A percentile compares a stretch with the other conserved stretches of the same genome.
Conservation (phyloP, 2,329 filamentous ascomycete species). For the Pestalotiopsis sp. region DNA sequence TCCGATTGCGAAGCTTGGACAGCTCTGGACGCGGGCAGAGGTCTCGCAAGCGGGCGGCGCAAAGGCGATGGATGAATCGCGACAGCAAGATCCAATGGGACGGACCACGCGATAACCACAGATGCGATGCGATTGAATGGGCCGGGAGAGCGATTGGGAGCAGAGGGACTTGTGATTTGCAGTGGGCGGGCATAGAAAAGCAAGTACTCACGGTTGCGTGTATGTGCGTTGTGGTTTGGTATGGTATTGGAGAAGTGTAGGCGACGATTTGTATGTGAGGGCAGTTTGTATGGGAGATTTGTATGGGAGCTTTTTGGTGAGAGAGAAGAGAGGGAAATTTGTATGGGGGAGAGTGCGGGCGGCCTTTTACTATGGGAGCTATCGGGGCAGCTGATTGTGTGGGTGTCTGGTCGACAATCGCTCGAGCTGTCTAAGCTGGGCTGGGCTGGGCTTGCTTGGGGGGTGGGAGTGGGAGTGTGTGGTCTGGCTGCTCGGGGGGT, state of each 20-base stretch:
- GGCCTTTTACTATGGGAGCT: constrained; percentile 67
- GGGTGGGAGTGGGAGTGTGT: not conserved
- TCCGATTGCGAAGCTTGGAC: constrained; percentile 13
- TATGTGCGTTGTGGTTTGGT: constrained; percentile 43
- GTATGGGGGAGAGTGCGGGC: constrained; percentile 56
- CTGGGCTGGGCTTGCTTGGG: not conserved
- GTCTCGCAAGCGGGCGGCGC: not conserved
- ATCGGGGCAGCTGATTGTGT: constrained; percentile 51
- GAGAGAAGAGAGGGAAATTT: constrained; percentile 59
- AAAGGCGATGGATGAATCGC: constrained; percentile 12
- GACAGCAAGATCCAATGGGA: constrained; percentile 8
- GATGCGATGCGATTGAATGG: not conserved
- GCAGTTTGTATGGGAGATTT: constrained; percentile 56
- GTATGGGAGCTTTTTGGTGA: constrained; percentile 62
- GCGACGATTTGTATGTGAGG: constrained; percentile 25
- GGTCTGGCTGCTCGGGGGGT: not conserved
- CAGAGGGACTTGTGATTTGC: constrained; percentile 44
- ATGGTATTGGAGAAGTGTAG: constrained; percentile 25
- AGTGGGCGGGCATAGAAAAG: constrained; percentile 37
- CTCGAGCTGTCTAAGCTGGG: not conserved
- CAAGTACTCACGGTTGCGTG: constrained; percentile 57
- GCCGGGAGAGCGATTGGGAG: constrained; percentile 2
- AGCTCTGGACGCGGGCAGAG: constrained; percentile 5
- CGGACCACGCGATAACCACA: not conserved
- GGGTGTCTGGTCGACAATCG: constrained; percentile 34